Conservation (phyloP, 768 basidiomycete species). For the Lentinula aciculospora region DNA sequence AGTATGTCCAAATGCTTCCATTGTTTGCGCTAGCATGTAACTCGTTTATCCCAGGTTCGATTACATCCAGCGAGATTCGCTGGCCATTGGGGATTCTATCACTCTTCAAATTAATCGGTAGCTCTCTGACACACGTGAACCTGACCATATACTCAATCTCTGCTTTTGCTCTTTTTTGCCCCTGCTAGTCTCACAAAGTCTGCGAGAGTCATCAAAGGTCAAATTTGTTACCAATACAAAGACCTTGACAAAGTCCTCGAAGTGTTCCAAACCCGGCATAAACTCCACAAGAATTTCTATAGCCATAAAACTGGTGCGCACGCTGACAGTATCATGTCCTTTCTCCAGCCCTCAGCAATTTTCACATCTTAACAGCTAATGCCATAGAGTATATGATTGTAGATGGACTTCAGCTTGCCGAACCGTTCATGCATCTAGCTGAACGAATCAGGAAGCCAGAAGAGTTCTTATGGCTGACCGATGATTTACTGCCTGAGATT, state of each 20-base stretch:
- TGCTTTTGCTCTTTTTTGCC: neutral
- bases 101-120: constrained; percentile 46
- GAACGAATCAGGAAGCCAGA: constrained; percentile 49
- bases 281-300: constrained; percentile 79
- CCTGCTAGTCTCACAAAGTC: constrained; percentile 69
- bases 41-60: constrained; percentile 50
- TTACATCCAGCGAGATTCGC: constrained; percentile 73
- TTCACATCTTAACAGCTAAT: constrained; percentile 39
- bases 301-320: constrained; percentile 68
- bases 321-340: neutral
- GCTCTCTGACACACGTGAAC: constrained; percentile 6
- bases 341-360: neutral
- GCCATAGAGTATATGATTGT: constrained; percentile 85
- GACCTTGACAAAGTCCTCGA: constrained; percentile 74
- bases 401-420: constrained; percentile 65
- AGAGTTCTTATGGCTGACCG: constrained; percentile 60
- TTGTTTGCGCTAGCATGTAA: neutral
- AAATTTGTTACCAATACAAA: constrained; percentile 81
- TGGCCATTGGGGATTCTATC: constrained; percentile 62
- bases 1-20: constrained; percentile 34
- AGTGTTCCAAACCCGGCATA: constrained; percentile 69
- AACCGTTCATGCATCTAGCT: constrained; percentile 58
- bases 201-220: constrained; percentile 65
- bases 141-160: neutral
- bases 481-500: constrained; percentile 58